Evolutionary conservation across 2,329 filamentous ascomycete species (phyloP).

Genomic region (Parastagonospora avenae): DNA sequence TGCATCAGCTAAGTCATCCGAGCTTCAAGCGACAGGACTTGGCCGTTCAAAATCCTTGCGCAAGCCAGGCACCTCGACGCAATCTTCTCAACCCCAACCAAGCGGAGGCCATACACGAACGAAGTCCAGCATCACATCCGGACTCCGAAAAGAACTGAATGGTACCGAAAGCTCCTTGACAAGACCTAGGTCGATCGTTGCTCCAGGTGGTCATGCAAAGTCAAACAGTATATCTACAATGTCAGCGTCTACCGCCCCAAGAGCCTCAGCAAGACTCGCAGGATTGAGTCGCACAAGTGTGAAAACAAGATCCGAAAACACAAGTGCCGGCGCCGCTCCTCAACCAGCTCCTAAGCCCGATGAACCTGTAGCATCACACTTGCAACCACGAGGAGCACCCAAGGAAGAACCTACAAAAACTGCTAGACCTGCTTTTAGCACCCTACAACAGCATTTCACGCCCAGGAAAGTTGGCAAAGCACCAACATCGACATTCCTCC

Average conservation of each 20-base stretch:
- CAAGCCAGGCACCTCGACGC: slow-evolving; percentile 27
- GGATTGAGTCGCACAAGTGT: slow-evolving; percentile 35
- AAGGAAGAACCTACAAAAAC: slow-evolving; percentile 32
- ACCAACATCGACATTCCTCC: slow-evolving; percentile 42
- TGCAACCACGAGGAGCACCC: slow-evolving; percentile 20
- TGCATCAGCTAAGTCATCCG: slow-evolving; percentile 23
- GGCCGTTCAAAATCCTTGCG: slow-evolving; percentile 38
- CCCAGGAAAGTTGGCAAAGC: slow-evolving; percentile 44
- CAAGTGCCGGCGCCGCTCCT: slow-evolving; percentile 10
- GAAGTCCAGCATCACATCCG: slow-evolving; percentile 27
- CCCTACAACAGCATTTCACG: slow-evolving; percentile 48
- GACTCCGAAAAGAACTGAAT: slow-evolving; percentile 14
- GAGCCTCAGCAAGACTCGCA: slow-evolving; percentile 29
- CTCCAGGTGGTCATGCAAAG: slow-evolving; percentile 14
- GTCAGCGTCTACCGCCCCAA: slow-evolving; percentile 7
- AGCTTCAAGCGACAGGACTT: slow-evolving; percentile 20
- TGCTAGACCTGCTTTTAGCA: slow-evolving; percentile 43
- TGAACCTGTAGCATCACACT: slow-evolving; percentile 12
- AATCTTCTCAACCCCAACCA: slow-evolving; percentile 14
- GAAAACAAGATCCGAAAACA: slow-evolving; percentile 20
- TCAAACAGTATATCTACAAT: slow-evolving; percentile 12
- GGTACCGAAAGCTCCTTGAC: slow-evolving; percentile 21
- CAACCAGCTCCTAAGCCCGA: slow-evolving; percentile 14
- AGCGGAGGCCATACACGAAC: slow-evolving; percentile 29
- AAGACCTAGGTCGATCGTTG: slow-evolving; percentile 31